Conservation (phyloP, 208 protist genomes). For the Trypanosoma lewisi region DNA sequence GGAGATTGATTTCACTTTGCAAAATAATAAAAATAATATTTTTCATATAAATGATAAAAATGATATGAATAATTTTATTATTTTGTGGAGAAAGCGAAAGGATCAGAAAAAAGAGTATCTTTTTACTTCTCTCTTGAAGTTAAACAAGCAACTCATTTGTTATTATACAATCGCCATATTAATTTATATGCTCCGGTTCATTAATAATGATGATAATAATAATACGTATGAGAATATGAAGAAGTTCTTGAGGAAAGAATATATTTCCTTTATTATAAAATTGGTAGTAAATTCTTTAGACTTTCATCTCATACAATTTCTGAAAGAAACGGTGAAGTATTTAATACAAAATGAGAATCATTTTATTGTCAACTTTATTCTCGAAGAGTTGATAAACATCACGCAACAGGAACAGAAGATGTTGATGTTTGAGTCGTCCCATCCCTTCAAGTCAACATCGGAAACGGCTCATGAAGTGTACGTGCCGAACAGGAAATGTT, state of each 20-base stretch:
- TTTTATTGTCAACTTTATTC: slow-evolving; percentile 21
- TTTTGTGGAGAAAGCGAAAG: slow-evolving; percentile 23
- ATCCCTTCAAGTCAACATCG: slow-evolving; percentile 59
- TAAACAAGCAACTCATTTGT: slow-evolving; percentile 35
- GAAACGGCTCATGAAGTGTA: slow-evolving; percentile 59
- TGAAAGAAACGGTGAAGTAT: slow-evolving; percentile 11
- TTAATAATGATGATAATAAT: too few species aligned
- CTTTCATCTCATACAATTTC: slow-evolving; percentile 16
- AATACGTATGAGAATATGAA: too few species aligned
- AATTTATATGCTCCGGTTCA: slow-evolving; percentile 21
- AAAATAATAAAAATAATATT: slow-evolving; percentile 48
- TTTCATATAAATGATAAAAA: slow-evolving; percentile 28
- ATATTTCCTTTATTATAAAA: slow-evolving; percentile 19
- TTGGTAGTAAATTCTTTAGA: slow-evolving; percentile 28
- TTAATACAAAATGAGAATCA: slow-evolving; percentile 14
- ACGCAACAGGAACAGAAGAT: slow-evolving; percentile 47
- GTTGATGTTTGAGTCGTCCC: slow-evolving; percentile 66
- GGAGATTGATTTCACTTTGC: slow-evolving; percentile 71
- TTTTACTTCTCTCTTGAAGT: slow-evolving; percentile 28
- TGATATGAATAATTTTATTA: slow-evolving; percentile 21
- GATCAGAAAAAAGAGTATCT: slow-evolving; percentile 28
- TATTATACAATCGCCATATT: slow-evolving; percentile 32
- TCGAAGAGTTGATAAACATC: slow-evolving; percentile 45
- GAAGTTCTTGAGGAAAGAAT: slow-evolving; percentile 4
- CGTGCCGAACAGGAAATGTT: slow-evolving; percentile 39